phyloP scores from a whole-genome alignment of 2,329 filamentous ascomycete genomes.

The Truncatella angustata region DNA sequence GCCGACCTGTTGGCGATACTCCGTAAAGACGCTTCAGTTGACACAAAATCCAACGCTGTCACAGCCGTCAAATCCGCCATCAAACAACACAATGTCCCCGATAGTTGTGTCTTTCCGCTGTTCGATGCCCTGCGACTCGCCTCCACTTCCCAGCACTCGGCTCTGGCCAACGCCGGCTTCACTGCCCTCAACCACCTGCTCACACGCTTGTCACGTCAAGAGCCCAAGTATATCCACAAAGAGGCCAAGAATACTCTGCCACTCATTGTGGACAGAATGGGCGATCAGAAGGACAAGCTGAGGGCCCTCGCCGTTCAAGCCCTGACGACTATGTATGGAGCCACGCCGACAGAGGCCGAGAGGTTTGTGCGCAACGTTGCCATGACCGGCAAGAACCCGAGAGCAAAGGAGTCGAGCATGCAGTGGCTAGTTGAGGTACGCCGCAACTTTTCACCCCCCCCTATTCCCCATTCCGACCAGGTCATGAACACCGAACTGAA shows the following conservation, averaged over 20 bases:
- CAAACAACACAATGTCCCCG: constrained; percentile 88
- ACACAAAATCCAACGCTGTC: constrained; percentile 69
- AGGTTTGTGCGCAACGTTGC: constrained; percentile 74
- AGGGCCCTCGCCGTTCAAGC: constrained; percentile 72
- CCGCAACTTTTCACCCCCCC: neutral
- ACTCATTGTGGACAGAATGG: constrained; percentile 78
- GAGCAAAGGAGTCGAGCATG: constrained; percentile 82
- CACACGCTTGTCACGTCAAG: constrained; percentile 82
- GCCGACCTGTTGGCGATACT: constrained; percentile 51
- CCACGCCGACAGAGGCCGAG: constrained; percentile 73
- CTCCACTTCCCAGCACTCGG: constrained; percentile 72
- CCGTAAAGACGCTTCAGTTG: constrained; percentile 63
- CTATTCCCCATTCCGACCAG: neutral
- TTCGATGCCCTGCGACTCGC: constrained; percentile 81
- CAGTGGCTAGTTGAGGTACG: constrained; percentile 77
- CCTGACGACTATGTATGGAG: constrained; percentile 73
- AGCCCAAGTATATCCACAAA: constrained; percentile 69
- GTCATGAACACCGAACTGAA: neutral
- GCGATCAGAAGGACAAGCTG: constrained; percentile 84
- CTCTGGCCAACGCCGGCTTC: constrained; percentile 79
- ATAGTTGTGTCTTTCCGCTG: constrained; percentile 65
- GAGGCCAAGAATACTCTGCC: constrained; percentile 71
- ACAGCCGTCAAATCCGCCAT: constrained; percentile 80
- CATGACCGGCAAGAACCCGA: constrained; percentile 75
- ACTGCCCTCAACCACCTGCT: constrained; percentile 85